Evolutionary conservation across 2,329 filamentous ascomycete genomes (phyloP).

Genomic region (Ceratocystiopsis brevicomis): DNA sequence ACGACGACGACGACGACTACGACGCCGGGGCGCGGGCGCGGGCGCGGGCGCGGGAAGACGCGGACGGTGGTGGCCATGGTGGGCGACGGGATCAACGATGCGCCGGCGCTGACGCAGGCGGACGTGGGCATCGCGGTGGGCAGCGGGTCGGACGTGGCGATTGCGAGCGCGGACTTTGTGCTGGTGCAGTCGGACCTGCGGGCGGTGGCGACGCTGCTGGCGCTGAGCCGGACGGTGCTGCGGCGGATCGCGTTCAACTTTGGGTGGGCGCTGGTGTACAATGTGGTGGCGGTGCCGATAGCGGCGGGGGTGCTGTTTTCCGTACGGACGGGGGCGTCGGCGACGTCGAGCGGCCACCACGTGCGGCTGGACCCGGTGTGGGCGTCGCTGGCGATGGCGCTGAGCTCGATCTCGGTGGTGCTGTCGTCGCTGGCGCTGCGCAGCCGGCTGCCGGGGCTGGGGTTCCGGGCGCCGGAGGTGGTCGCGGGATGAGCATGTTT

Average conservation of each 20-base stretch:
- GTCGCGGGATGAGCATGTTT: no score
- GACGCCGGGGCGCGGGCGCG: no score
- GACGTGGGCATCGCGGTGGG: slow-evolving; percentile 76
- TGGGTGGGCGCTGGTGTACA: slow-evolving; percentile 69
- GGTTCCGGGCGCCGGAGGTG: slow-evolving; percentile 20
- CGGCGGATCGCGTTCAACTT: slow-evolving; percentile 70
- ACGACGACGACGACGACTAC: no score
- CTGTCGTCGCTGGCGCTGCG: slow-evolving; percentile 59
- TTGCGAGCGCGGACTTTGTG: slow-evolving; percentile 66
- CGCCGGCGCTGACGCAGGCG: slow-evolving; percentile 59
- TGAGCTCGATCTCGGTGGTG: slow-evolving; percentile 81
- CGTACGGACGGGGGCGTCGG: slow-evolving; percentile 17
- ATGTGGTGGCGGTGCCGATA: slow-evolving; percentile 56
- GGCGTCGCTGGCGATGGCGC: slow-evolving; percentile 81
- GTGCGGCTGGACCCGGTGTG: slow-evolving; percentile 58
- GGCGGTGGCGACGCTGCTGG: slow-evolving; percentile 53
- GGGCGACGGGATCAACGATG: slow-evolving; percentile 79
- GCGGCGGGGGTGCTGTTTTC: slow-evolving; percentile 63
- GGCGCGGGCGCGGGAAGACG: slow-evolving; percentile 9
- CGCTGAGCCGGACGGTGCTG: slow-evolving; percentile 54
- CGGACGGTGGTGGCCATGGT: slow-evolving; percentile 57
- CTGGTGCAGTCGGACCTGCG: slow-evolving; percentile 49
- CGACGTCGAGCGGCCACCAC: slow-evolving; percentile 25
- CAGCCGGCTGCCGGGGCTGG: slow-evolving; percentile 23
- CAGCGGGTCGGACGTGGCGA: slow-evolving; percentile 66